Evolutionary conservation across 1,284 basidiomycete genomes (phyloP).

Genomic region (Spongispora temasekensis): DNA sequence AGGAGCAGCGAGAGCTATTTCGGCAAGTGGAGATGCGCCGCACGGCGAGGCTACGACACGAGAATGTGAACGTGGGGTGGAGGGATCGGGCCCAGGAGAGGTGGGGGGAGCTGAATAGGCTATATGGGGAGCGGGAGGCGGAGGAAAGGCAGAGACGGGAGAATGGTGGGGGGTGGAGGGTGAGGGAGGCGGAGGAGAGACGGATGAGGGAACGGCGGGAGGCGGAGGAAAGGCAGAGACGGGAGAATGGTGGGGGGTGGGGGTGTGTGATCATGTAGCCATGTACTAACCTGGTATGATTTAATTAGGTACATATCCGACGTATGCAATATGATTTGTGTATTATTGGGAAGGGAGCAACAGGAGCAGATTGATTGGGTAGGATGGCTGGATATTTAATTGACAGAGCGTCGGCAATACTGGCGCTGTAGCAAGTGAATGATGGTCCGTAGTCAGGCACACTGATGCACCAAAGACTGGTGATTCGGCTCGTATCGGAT

Average conservation of each 20-base stretch:
- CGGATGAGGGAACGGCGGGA: not conserved
- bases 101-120: not conserved
- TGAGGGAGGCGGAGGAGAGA: not conserved
- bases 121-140: not conserved
- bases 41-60: not conserved
- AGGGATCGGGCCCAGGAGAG: not conserved
- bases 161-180: not conserved
- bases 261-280: not conserved
- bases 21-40: conserved; percentile 14
- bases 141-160: not conserved
- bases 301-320: too few species aligned
- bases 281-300: too few species aligned
- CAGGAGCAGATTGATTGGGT: too few species aligned
- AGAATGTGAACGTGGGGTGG: not conserved
- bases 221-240: not conserved
- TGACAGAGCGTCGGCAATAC: too few species aligned
- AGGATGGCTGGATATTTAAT: too few species aligned
- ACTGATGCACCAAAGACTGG: too few species aligned
- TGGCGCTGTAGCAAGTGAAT: too few species aligned
- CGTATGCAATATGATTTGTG: too few species aligned
- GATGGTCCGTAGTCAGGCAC: too few species aligned
- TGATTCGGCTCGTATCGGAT: too few species aligned
- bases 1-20: not conserved
- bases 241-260: not conserved
- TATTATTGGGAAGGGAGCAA: too few species aligned